A percentile compares a stretch with the other conserved stretches of the same genome.
Evolutionary conservation across 2,329 filamentous ascomycete species (phyloP).

Genomic region (Talaromyces amestolkiae): DNA sequence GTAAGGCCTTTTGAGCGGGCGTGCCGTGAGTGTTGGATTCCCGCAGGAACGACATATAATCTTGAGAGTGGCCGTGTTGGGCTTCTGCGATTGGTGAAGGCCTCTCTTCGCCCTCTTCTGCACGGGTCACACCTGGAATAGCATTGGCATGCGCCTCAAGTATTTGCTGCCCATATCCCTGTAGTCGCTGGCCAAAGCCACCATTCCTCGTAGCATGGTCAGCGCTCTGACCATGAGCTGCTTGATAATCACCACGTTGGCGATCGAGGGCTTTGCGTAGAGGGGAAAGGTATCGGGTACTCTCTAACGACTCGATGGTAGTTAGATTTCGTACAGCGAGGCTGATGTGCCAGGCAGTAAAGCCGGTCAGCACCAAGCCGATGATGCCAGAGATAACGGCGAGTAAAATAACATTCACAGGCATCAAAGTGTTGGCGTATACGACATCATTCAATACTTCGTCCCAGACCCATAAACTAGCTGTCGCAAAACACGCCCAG

Average conservation of each 20-base stretch:
- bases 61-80: constrained; percentile 18
- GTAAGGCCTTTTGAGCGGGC: constrained; percentile 46
- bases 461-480: constrained; percentile 77
- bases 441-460: constrained; percentile 71
- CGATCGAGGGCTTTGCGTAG: constrained; percentile 68
- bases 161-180: constrained; percentile 68
- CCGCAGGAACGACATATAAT: constrained; percentile 16
- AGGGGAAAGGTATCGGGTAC: constrained; percentile 86
- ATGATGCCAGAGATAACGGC: constrained; percentile 88
- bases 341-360: constrained; percentile 88
- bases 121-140: constrained; percentile 73
- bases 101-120: constrained; percentile 72
- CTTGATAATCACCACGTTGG: constrained; percentile 50
- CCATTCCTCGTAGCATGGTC: constrained; percentile 32
- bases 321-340: constrained; percentile 78
- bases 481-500: constrained; percentile 74
- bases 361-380: constrained; percentile 80
- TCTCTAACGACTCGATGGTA: constrained; percentile 94
- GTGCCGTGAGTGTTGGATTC: constrained; percentile 30
- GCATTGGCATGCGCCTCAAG: constrained; percentile 79
- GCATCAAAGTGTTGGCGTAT: constrained; percentile 73
- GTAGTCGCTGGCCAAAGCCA: constrained; percentile 45
- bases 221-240: constrained; percentile 30
- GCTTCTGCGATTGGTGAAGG: constrained; percentile 36
- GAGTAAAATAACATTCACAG: constrained; percentile 87